Evolutionary conservation across 2,329 filamentous ascomycete genomes (phyloP), one percentile per base, ranked within the genome.

Genomic region (Alternaria sp.): DNA sequence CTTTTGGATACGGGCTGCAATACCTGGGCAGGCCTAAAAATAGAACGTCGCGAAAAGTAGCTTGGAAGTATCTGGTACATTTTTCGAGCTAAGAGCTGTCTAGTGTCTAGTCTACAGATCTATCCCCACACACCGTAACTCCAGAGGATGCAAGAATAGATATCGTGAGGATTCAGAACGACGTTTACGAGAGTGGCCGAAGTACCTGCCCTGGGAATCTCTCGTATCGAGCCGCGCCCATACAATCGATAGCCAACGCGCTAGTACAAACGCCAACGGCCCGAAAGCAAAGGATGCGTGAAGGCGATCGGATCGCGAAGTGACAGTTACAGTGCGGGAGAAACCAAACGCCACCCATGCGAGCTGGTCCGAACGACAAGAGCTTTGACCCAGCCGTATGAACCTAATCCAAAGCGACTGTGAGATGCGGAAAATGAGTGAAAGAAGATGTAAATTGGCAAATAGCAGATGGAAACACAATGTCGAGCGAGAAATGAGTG

Each of bases 171-270:
- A 44, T 53, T 33, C 15, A 15, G 44, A 30, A 47, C 18, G 44
- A 26, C 30, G 28, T 51, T 50, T 45, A 47, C 46, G 49, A 64
- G 47, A 61, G 62, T 46, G 60, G 62, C 47, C 55, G 65, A 61
- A n/a, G 57, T 61, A 44, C 57, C 58, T 58, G 55, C 54, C 47
- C 47, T 30, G 25, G 28, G 12, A 55, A 33, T 33, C 33, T 41
- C 20, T 61, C 60, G 61, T 57, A 60, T 49, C 62, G 37, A 61
- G 54, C 63, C 58, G 59, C 26, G 9, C 30, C 41, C 44, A 46
- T 62, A 47, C 53, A 55, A 54, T 51, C 55, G 30, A 44, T 64
- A 55, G 63, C 58, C 64, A 70, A 58, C 47, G 61, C 56, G 66
- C 61, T 59, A 61, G 61, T 41, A 23, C 56, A 60, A 43, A 59